Conservation (phyloP, 345 rosid species). For the Gossypium rotundifolium region DNA sequence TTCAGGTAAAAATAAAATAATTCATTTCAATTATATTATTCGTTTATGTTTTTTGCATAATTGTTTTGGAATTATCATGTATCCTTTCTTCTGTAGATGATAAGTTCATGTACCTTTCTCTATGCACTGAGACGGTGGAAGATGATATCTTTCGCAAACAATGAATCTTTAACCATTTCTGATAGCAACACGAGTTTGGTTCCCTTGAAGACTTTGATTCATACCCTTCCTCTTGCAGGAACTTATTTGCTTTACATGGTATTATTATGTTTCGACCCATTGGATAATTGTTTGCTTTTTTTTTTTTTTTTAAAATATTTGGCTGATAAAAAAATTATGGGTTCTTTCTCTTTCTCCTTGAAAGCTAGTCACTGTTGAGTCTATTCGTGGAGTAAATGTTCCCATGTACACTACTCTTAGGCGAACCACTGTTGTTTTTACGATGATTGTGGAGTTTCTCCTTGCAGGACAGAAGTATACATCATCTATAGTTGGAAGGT, state of each 20-base stretch:
- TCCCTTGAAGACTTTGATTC: constrained; percentile 58
- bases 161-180: constrained; percentile 47
- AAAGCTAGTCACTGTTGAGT: constrained; percentile 88
- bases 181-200: constrained; percentile 49
- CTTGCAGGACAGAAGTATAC: constrained; percentile 77
- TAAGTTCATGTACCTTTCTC: constrained; percentile 69
- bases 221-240: constrained; percentile 66
- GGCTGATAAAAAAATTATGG: constrained; percentile 9
- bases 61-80: background rate
- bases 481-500: constrained; percentile 77
- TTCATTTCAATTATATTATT: background rate
- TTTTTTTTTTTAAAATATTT: background rate
- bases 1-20: constrained; percentile 54
- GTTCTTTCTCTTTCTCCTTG: constrained; percentile 27
- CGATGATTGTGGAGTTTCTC: constrained; percentile 84
- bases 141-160: constrained; percentile 53
- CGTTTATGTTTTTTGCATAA: background rate
- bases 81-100: constrained; percentile 46
- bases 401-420: constrained; percentile 99
- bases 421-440: constrained; percentile 89
- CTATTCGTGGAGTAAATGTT: constrained; percentile 96
- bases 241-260: constrained; percentile 96
- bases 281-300: background rate
- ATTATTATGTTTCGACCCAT: constrained; percentile 7
- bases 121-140: constrained; percentile 60